These are phyloP conservation scores for Perkinsus marinus DNA, from an alignment of 169 alveolate genomes.

Conservation along the genomic window DNA sequence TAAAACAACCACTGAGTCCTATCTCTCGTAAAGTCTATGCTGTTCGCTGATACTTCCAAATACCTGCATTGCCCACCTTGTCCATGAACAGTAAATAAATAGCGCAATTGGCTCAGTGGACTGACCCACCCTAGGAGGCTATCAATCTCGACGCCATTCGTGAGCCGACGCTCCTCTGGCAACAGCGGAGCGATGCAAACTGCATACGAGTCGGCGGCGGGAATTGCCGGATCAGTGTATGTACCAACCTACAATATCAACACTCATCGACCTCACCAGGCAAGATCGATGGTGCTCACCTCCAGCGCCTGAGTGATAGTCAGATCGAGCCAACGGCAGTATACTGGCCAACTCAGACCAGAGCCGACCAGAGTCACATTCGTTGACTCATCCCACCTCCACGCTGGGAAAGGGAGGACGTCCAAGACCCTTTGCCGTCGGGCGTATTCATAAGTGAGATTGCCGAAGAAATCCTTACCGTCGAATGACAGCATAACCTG, in stretches of 20 bases:
- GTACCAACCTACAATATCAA: neutral
- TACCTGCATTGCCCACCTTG: too few relatives aligned
- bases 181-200: neutral
- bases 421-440: neutral
- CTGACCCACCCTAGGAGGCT: neutral
- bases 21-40: constrained; percentile 6
- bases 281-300: neutral
- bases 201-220: neutral
- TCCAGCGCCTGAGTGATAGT: neutral
- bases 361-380: neutral
- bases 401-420: neutral
- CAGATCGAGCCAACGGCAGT: constrained; percentile 6
- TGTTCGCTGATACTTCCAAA: neutral
- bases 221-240: neutral
- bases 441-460: neutral
- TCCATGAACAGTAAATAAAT: too few relatives aligned
- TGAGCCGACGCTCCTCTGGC: neutral
- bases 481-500: neutral
- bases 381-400: neutral
- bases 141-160: neutral
- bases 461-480: constrained; percentile 2
- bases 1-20: neutral
- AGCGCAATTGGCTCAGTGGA: too few relatives aligned
- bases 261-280: neutral
- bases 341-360: neutral